Evolutionary conservation across 495 filamentous ascomycete genomes (phyloP), one percentile per base, ranked within the genome.

Genomic region (Hyaloscypha hepaticicola): DNA sequence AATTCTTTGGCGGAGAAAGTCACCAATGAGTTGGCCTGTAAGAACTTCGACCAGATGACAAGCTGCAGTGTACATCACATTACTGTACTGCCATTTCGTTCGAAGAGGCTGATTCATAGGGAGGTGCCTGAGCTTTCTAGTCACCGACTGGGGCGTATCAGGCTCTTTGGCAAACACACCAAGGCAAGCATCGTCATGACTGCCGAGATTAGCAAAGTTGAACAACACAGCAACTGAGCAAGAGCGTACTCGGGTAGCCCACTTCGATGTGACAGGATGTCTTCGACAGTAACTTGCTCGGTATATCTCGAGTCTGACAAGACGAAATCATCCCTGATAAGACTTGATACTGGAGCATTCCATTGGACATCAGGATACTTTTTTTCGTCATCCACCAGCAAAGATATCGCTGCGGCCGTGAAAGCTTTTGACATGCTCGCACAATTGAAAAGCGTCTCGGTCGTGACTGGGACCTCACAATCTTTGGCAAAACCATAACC

Each of bases 391-490:
- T 80, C 75, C 50, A 87, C 78, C 0, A 79, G 71, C 5, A 81
- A 67, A 7, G 81, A 78, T 0, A 82, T 66, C 19, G 77, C 72
- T 14, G 84, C 79, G 0, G 78, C 78, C 9, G 79, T 82, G 72
- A 85, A 84, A 1, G 82, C 79, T 68, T 87, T 86, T 25, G 83
- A 84, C 5, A 82, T 86, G 64, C 80, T 83, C 34, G 68, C 76
- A 4, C 71, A 66, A 49, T 73, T 70, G 69, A 82, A 81, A 7
- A 80, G 70, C 11, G 78, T 74, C 6, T 78, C 73, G 9, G 77
- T 73, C 2, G 80, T 82, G 52, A 83, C 79, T 3, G 70, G 72
- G 8, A 68, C 73, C 29, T 74, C 71, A 1, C 77, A 73, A 41
- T 77, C 63, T 41, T 59, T 70, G 9, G 79, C 73, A 25, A 80